Evolutionary conservation across 2,329 filamentous ascomycete genomes (phyloP), one percentile per base, ranked within the genome.

Genomic region (Myriosclerotinia curreyana): DNA sequence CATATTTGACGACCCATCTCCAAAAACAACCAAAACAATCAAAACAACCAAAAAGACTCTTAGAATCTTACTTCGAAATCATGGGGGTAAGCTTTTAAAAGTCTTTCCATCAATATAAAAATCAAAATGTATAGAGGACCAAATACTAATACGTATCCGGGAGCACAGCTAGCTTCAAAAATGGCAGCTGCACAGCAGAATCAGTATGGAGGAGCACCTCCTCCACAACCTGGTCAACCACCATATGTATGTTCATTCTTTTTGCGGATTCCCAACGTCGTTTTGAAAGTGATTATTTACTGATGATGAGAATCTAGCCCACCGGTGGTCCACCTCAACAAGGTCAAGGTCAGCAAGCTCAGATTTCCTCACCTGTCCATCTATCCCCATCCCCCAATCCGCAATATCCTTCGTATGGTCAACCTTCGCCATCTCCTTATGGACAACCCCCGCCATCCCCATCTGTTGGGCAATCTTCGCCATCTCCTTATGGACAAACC

Each of bases 81-180:
- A 63, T 63, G 61, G 61, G 61, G 61, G 61, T 63, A 59, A 63
- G 61, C 52, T 63, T 63, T 63, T 63, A 63, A 59, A 59, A 53
- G 48, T 38, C 31, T 48, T 50, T 51, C 12, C 36, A 38, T 49
- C 20, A 11, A 36, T 36, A 58, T 34, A 58, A n/a, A 46, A 0
- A 25, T 25, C 17, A 59, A 34, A 25, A 63, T 63, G 61, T 59
- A 63, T 48, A 28, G 55, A 36, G 48, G 55, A 58, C 53, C 52
- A 58, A 42, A 48, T 31, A 63, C 61, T 63, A 63, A 63, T 48
- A 38, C 17, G 22, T 63, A 63, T 50, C 44, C 50, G 42, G 52
- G 52, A 25, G 55, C 5, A 36, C 61, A 63, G 61, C 61, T 63
- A 34, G 61, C 61, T 50, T 59, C 53, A 42, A 63, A 63, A 44